Evolutionary conservation across 306 rosid genomes (phyloP), one percentile per base, ranked within the genome.

Genomic region (Sechiopsis laciniata): DNA sequence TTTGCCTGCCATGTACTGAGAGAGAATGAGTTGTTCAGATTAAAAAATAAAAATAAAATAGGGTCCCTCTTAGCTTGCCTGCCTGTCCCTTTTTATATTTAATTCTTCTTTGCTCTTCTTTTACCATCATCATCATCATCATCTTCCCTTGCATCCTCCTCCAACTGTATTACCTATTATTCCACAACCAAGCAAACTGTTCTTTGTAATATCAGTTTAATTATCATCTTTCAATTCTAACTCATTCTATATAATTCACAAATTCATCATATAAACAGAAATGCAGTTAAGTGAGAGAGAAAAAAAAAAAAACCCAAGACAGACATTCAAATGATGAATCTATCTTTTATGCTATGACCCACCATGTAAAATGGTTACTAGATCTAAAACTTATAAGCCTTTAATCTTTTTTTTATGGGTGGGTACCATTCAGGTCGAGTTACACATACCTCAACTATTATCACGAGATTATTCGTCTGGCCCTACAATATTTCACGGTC

Each of bases 161-260:
- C 74, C 74, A 26, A 24, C 60, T 70, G 48, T 42, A 42, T 40
- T 70, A 24, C 74, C 74, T 70, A 52, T 70, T 70, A 70, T 70
- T 70, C 74, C 74, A 70, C 74, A 70, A 70, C 74, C 74, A 70
- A 70, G 48, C 74, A 70, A 70, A 70, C 74, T 70, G 74, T 70
- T 70, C 60, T 70, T 70, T 70, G 60, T 50, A 70, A 48, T 70
- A 70, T 70, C 60, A 70, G 74, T 70, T 52, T 70, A 15, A 69
- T 50, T 52, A 48, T 69, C 55, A 45, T 65, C 24, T 20, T 17
- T 21, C 62, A 20, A 8, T 8, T 57, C 15, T 9, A 51, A 8
- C 12, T 57, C 15, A 56, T 3, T 17, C 22, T 56, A 53, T 53
- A 17, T 16, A n/a, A n/a, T 15, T 15, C 56, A 14, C 7, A 0